Percentiles rank a stretch among this genome's conserved stretches.
phyloP scores from a whole-genome alignment of 139 green algal genomes.

The Chlorella sp. region DNA sequence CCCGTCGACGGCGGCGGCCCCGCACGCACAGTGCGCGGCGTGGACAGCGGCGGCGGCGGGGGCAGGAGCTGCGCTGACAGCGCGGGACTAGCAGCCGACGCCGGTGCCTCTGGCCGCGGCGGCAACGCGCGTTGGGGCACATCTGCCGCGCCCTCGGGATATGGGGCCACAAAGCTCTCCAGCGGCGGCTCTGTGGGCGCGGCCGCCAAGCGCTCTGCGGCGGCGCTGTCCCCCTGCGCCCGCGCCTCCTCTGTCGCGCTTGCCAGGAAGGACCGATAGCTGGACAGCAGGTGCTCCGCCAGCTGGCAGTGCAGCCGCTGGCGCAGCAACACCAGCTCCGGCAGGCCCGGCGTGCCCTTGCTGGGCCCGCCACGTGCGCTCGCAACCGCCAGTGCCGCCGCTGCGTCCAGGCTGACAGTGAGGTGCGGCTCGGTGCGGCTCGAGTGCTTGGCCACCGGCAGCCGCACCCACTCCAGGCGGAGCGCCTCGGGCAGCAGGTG shows the following conservation, averaged over 20 bases:
- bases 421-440: constrained; percentile 28
- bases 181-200: constrained; percentile 1
- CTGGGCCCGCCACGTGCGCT: neutral
- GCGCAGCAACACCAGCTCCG: constrained; percentile 13
- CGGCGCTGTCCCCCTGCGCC: neutral
- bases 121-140: constrained; percentile 21
- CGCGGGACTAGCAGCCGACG: neutral
- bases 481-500: constrained; percentile 34
- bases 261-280: constrained; percentile 12
- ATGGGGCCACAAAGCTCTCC: constrained; percentile 3
- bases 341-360: no score
- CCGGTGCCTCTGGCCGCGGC: constrained; percentile 2
- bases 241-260: neutral
- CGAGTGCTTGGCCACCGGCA: constrained; percentile 27
- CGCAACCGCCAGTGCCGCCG: neutral
- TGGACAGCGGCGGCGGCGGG: neutral
- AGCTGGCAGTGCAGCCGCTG: constrained; percentile 31
- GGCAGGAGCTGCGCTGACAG: no score
- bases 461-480: constrained; percentile 27
- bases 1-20: neutral
- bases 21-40: neutral
- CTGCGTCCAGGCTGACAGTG: constrained; percentile 3
- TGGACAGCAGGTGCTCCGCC: constrained; percentile 25
- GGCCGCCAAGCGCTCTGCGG: neutral
- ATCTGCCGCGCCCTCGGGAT: constrained; percentile 11